Evolutionary conservation across 2,329 filamentous ascomycete species (phyloP).

Genomic region (Colletotrichum sp.): DNA sequence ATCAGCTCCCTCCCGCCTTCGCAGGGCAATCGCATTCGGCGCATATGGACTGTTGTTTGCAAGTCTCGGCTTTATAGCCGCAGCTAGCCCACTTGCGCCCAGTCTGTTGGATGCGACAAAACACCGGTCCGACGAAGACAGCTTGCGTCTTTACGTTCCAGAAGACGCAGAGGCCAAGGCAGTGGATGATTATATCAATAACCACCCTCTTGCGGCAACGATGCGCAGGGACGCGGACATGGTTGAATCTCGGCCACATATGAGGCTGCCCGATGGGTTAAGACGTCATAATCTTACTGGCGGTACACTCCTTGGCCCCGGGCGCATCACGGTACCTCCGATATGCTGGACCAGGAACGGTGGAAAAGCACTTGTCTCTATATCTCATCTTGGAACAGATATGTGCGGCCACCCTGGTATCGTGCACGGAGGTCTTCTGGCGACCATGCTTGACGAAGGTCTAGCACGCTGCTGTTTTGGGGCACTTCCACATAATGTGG

Average conservation of each 20-base stretch:
- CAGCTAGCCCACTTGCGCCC: slow-evolving; percentile 55
- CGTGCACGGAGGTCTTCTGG: slow-evolving; percentile 87
- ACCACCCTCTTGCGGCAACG: slow-evolving; percentile 73
- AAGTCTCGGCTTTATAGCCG: slow-evolving; percentile 60
- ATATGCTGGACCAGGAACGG: slow-evolving; percentile 75
- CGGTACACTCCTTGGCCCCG: slow-evolving; percentile 76
- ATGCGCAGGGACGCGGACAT: slow-evolving; percentile 72
- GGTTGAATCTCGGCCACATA: slow-evolving; percentile 80
- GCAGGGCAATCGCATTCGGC: slow-evolving; percentile 9
- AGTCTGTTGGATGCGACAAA: slow-evolving; percentile 9
- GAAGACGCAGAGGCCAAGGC: slow-evolving; percentile 57
- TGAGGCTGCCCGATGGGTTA: slow-evolving; percentile 79
- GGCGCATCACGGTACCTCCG: slow-evolving; percentile 81
- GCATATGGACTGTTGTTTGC: slow-evolving; percentile 44
- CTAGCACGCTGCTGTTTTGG: slow-evolving; percentile 87
- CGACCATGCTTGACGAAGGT: slow-evolving; percentile 92
- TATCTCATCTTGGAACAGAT: slow-evolving; percentile 79
- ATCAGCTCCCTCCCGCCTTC: not conserved
- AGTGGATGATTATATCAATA: slow-evolving; percentile 76
- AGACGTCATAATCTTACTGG: slow-evolving; percentile 80
- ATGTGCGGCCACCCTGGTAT: slow-evolving; percentile 91
- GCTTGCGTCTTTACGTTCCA: slow-evolving; percentile 68
- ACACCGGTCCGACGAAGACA: slow-evolving; percentile 68
- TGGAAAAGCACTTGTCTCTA: slow-evolving; percentile 71
- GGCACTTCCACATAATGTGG: slow-evolving; percentile 83